Base-by-base conservation (phyloP, 306 rosid genomes). In the Astragalus glycyphyllos region DNA sequence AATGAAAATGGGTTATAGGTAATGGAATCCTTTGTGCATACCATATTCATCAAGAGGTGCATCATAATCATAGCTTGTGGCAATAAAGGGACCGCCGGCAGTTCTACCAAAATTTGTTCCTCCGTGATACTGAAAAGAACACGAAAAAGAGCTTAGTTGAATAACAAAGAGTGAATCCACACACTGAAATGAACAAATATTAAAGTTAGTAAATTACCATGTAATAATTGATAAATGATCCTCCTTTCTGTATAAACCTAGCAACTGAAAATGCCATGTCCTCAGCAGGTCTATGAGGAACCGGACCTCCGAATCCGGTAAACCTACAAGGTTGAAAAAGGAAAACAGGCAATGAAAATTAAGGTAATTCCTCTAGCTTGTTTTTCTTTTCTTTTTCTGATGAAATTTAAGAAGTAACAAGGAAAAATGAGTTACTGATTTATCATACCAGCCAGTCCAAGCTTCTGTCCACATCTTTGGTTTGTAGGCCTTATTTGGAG, bases 391-490 rank as follows among this genome's bases (percentile, higher is more conserved):
- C 23, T 49, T 11, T 46, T 42, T 47, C 57, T 64, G 26, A 55
- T 46, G 29, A 71, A 65, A 45, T 44, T 1, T 69, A 8, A 47
- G 37, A 41, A 73, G 5, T 8, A 46, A 72, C 65, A 80, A 50
- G 15, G 51, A 44, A 65, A 64, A 26, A 69, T 50, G 68, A 77
- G 71, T 15, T 67, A 46, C 29, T 45, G 53, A 77, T 40, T 17
- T 34, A 17, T 64, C 15, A 68, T 87, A 91, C 99, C 99, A 94
- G 79, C 91, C 99, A 50, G 91, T 94, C 99, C 99, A 94, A 72
- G 96, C 97, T 85, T 94, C 99, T 9, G 99, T 94, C 99, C 99
- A 94, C 96, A 94, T 91, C 85, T 94, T 94, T 41, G 99, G 99
- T 81, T 94, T 94, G 79, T 91, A 89, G 49, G 92, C 92, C 83